A percentile compares a stretch with the other conserved stretches of the same genome.
These are phyloP conservation scores for Cordyceps cateniannulata DNA, from an alignment of 2,329 filamentous ascomycete genomes.

Conservation along the genomic window DNA sequence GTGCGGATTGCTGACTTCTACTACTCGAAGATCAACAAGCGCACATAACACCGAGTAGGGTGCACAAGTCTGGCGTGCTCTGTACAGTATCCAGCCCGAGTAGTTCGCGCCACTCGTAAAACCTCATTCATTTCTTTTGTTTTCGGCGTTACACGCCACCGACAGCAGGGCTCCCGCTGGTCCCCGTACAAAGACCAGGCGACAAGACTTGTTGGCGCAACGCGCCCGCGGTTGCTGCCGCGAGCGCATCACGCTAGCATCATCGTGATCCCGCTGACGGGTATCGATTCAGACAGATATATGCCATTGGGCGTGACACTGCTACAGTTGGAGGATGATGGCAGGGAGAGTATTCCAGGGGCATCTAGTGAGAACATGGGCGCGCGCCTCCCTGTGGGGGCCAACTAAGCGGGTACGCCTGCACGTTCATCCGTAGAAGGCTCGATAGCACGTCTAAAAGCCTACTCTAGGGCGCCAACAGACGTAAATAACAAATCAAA, in stretches of 20 bases:
- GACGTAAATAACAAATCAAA: no score
- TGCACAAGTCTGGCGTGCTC: not conserved
- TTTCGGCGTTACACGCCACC: no score
- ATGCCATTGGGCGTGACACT: no score
- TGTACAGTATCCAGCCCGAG: not conserved
- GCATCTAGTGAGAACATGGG: not conserved
- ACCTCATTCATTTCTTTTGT: not conserved
- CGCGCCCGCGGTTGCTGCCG: no score
- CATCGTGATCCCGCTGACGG: not conserved
- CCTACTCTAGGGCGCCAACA: no score
- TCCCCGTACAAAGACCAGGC: not conserved
- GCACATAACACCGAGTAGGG: not conserved
- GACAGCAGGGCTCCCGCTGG: no score
- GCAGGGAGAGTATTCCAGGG: not conserved
- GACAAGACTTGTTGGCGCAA: not conserved
- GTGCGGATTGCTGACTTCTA: not conserved
- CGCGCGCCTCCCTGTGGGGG: not conserved
- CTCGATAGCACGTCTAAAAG: no score
- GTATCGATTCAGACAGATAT: not conserved
- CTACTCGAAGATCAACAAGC: not conserved
- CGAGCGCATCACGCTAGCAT: not conserved
- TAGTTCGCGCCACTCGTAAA: not conserved
- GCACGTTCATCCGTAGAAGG: no score
- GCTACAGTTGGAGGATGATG: slow-evolving; percentile 4
- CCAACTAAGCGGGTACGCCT: no score